Conservation (phyloP, 306 rosid species). For the Fagus crenata region DNA sequence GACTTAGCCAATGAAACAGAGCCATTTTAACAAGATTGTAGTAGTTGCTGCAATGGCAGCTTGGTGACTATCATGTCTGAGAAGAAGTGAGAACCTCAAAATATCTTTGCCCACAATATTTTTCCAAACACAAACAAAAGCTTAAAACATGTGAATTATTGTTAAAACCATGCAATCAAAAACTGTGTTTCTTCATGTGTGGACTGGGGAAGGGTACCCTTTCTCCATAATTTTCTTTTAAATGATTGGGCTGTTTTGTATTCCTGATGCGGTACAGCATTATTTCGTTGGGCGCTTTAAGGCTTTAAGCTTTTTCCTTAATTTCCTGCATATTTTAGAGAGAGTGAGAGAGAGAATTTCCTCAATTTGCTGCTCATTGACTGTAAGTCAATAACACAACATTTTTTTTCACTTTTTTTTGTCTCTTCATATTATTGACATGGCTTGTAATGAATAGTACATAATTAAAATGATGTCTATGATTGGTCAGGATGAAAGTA, state of each 20-base stretch:
- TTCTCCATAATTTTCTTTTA: slow-evolving; percentile 20
- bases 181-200: slow-evolving; percentile 23
- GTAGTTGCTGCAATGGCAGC: not conserved
- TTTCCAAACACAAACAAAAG: not conserved
- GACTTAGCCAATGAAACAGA: not conserved
- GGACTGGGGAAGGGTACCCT: slow-evolving; percentile 32
- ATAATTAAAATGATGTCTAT: not conserved
- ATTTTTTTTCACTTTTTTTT: too few species aligned
- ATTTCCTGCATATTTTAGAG: not conserved
- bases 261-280: slow-evolving; percentile 39
- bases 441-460: too few species aligned
- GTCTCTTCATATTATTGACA: too few species aligned
- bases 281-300: slow-evolving; percentile 32
- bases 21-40: not conserved
- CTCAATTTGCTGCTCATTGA: too few species aligned
- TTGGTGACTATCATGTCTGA: not conserved
- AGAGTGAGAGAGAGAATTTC: too few species aligned
- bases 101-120: not conserved
- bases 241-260: slow-evolving; percentile 39
- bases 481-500: too few species aligned
- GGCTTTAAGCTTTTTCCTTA: not conserved
- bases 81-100: not conserved
- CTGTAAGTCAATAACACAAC: too few species aligned
- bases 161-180: slow-evolving; percentile 5
- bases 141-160: not conserved